Conservation (phyloP, 2,329 filamentous ascomycete genomes). For the Exophiala sideris region DNA sequence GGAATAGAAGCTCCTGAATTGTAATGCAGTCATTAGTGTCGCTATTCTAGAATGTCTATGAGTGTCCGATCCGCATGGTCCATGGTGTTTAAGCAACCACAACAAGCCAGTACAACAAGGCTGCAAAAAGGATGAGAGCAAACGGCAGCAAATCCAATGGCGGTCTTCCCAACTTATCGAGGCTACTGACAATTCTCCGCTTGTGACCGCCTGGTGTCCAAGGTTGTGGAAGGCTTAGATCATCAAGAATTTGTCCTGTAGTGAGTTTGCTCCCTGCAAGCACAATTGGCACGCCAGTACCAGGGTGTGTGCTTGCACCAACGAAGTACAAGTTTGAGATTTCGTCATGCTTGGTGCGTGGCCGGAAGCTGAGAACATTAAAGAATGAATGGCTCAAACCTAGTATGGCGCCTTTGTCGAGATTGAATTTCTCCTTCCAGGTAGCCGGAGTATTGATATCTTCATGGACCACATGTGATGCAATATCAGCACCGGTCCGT, state of each 20-base stretch:
- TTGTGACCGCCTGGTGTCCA: conserved; percentile 34
- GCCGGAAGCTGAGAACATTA: conserved; percentile 36
- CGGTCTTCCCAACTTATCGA: conserved; percentile 19
- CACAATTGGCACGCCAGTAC: conserved; percentile 71
- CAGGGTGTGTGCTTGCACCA: conserved; percentile 71
- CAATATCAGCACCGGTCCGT: conserved; percentile 57
- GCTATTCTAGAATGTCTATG: no score
- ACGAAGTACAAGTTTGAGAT: conserved; percentile 62
- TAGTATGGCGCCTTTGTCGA: conserved; percentile 71
- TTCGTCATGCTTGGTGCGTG: conserved; percentile 31
- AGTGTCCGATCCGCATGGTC: no score
- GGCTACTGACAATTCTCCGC: conserved; percentile 20
- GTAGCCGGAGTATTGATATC: conserved; percentile 62
- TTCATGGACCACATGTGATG: conserved; percentile 56
- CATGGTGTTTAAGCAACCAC: no score
- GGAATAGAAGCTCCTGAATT: no score
- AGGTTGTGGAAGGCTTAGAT: conserved; percentile 38
- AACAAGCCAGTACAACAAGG: no score
- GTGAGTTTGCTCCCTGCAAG: conserved; percentile 66
- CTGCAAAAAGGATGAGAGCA: conserved; percentile 4
- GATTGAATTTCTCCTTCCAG: conserved; percentile 68
- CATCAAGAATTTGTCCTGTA: conserved; percentile 49
- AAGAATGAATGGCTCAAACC: conserved; percentile 71
- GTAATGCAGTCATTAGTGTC: no score
- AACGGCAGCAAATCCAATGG: conserved; percentile 4